Base-by-base conservation (phyloP, 1,284 basidiomycete genomes). In the Filobasidium uniguttulatum region DNA sequence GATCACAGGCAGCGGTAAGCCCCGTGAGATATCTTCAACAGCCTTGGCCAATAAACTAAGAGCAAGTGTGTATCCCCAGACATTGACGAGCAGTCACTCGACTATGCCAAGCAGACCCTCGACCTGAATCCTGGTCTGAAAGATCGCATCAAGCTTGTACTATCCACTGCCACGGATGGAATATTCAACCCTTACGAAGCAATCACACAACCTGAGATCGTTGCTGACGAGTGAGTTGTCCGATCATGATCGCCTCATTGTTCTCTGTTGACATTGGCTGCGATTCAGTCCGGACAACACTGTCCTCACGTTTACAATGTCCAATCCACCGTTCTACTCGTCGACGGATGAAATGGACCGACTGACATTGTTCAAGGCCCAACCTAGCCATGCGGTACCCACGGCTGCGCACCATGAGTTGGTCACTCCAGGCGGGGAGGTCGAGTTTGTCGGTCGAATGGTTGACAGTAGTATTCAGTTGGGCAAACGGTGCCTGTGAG, bases 311-410 rank as follows among this genome's bases (percentile, higher is more conserved):
- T 85, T 91, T 57, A 80, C 80, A 0, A 87, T 97, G 80, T 96
- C 90, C 69, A 97, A 97, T 62, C 93, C 93, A 0, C 91, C 91
- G 0, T 97, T 97, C 68, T 97, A 93, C 62, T 64, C 71, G 12
- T 84, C 79, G 46, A 59, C 64, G 0, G 76, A 79, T 20, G 90
- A 97, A 50, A 76, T 90, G 4, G 58, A 61, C 0, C 65, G 68
- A 1, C 79, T 79, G 2, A 77, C 78, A 0, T 74, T 74, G 17
- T 68, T 68, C 5, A 93, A 94, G 60, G 75, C 75, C 37, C 60
- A 71, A 10, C 70, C 68, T 3, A 79, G 86, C 0, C 79, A 73
- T 56, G 81, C 81, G 1, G 85, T 86, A 3, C 89, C 85, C 57
- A 91, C 88, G 0, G 89, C 85, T 0, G 77, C 84, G 0, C 74